phyloP scores from a whole-genome alignment of 257 asterid species.

The Jacaranda copaia region DNA sequence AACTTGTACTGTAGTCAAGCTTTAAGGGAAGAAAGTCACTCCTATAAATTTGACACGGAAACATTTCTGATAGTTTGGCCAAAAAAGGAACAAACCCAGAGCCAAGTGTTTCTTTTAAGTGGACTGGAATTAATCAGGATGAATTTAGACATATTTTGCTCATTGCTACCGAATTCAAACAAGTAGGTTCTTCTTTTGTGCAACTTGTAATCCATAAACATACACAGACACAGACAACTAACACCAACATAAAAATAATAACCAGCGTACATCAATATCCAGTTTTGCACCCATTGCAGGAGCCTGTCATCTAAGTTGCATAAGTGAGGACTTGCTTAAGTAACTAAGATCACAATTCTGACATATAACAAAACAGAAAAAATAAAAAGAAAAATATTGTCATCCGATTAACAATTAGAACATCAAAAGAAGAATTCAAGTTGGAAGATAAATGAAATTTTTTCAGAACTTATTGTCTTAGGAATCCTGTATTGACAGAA shows the following conservation, averaged over 20 bases:
- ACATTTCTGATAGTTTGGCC: background rate
- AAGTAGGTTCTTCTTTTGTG: background rate
- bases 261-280: background rate
- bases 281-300: background rate
- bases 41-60: background rate
- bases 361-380: background rate
- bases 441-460: background rate
- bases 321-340: too few species aligned
- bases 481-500: background rate
- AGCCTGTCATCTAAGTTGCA: background rate
- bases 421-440: background rate
- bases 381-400: background rate
- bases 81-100: background rate
- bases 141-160: background rate
- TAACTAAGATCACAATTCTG: background rate
- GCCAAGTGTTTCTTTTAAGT: background rate
- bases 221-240: background rate
- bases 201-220: background rate
- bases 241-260: background rate
- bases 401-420: background rate
- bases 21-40: background rate
- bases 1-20: background rate
- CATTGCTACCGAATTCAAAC: background rate
- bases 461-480: background rate
- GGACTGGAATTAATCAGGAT: background rate